Evolutionary conservation across 2,329 filamentous ascomycete species (phyloP).

Genomic region (Blastomyces silverae): DNA sequence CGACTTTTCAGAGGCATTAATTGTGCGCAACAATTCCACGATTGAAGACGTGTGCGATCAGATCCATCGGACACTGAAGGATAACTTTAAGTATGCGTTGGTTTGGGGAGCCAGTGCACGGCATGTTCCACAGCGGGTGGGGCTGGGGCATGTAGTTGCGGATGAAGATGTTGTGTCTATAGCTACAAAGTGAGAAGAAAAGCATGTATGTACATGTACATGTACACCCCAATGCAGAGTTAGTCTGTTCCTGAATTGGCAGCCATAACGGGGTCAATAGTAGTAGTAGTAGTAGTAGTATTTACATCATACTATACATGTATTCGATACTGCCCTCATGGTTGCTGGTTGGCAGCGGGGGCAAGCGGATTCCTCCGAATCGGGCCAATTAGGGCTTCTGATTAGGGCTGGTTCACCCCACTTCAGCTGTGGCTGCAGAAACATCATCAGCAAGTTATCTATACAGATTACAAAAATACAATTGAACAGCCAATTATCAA

Average conservation of each 20-base stretch:
- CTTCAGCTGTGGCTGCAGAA: not conserved
- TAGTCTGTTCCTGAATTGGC: not conserved
- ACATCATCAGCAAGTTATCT: not conserved
- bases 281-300: too few relatives aligned
- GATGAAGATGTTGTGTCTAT: slow-evolving; percentile 65
- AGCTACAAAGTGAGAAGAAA: slow-evolving; percentile 42
- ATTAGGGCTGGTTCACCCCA: slow-evolving; percentile 9
- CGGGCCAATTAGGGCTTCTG: slow-evolving; percentile 11
- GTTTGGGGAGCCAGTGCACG: slow-evolving; percentile 96
- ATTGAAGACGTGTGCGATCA: slow-evolving; percentile 97
- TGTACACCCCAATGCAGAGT: not conserved
- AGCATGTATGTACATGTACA: not conserved
- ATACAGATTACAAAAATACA: too few relatives aligned
- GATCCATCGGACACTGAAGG: slow-evolving; percentile 89
- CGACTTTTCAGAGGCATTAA: slow-evolving; percentile 82
- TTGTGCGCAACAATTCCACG: slow-evolving; percentile 77
- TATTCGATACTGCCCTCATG: too few relatives aligned
- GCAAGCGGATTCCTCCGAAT: not conserved
- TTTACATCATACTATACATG: too few relatives aligned
- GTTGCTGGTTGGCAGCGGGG: not conserved
- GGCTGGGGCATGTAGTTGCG: slow-evolving; percentile 68
- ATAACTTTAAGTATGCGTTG: slow-evolving; percentile 96
- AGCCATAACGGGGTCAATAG: not conserved
- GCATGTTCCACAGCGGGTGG: slow-evolving; percentile 90
- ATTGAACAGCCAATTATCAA: not conserved